Base-by-base conservation (phyloP, 2,329 filamentous ascomycete genomes). In the Fonsecaea erecta region DNA sequence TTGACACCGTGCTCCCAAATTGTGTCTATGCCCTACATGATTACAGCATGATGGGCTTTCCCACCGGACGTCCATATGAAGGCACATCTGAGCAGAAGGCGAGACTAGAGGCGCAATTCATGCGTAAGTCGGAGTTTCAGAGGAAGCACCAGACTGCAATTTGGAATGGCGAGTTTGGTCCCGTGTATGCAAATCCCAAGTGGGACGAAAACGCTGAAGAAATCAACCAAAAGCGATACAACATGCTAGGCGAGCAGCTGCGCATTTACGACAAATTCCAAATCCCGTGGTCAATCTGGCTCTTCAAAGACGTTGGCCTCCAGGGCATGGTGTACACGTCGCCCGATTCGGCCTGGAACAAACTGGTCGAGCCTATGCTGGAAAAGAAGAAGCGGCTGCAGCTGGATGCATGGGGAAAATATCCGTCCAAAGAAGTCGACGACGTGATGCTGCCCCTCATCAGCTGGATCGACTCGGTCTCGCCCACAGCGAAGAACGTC, bases 221-320 rank as follows among this genome's bases (percentile, higher is more conserved):
- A 8, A 74, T 77, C 51, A 69, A 69, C 48, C 64, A 66, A 21
- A 62, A 83, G 60, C 75, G 82, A 3, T 82, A 82, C 70, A 76
- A 78, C 30, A 74, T 84, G 35, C 76, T 84, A 3, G 78, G 78
- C 12, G 77, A 79, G 16, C 82, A 84, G 70, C 73, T 86, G 32
- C 73, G 75, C 11, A 82, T 86, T 48, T 86, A 86, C 71, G 80
- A 82, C 59, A 80, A 82, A 73, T 74, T 83, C 64, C 74, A 79
- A 55, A 83, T 84, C 37, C 77, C 79, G 60, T 88, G 86, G 86
- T 83, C 77, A 14, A 88, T 88, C 71, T 86, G 84, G 84, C 74
- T 84, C 0, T 86, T 85, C 74, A 86, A 86, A 72, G 84, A 86
- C 64, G 81, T 86, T 43, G 83, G 84, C 0, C 79, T 83, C 52